These are phyloP conservation scores for Colletotrichum truncatum DNA, from an alignment of 2,329 filamentous ascomycete species.

Conservation along the genomic window DNA sequence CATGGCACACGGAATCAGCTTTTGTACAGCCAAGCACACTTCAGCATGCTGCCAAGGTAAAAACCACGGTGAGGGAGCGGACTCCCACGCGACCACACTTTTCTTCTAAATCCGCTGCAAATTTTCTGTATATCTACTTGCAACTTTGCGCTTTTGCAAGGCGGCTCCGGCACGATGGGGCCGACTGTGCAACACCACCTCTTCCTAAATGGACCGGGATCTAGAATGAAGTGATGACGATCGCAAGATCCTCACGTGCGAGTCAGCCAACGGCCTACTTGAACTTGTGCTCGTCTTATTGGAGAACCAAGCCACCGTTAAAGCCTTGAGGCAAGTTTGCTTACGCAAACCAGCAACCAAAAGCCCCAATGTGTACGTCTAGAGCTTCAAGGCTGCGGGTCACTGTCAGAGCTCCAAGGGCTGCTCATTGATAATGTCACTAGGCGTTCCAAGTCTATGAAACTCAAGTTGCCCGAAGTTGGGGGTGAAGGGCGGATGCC, in stretches of 20 bases:
- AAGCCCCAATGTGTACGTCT: background rate
- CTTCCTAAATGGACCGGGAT: background rate
- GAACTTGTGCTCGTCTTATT: background rate
- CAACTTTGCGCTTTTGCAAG: background rate
- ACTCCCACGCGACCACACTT: conserved; percentile 8
- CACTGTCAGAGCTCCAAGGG: too few species aligned
- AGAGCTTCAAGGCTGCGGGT: background rate
- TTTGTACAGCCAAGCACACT: conserved; percentile 19
- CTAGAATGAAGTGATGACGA: conserved; percentile 14
- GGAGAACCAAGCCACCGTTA: background rate
- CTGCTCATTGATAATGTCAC: background rate
- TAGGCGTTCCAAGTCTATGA: too few species aligned
- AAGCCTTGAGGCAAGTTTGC: background rate
- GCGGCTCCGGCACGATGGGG: conserved; percentile 6
- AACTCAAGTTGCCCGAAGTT: too few species aligned
- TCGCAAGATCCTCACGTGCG: conserved; percentile 22
- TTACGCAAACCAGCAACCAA: background rate
- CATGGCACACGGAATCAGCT: conserved; percentile 27
- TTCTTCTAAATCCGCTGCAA: background rate
- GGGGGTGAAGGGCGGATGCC: too few species aligned
- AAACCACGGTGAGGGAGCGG: background rate
- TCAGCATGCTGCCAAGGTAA: conserved; percentile 15
- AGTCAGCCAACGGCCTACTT: conserved; percentile 17
- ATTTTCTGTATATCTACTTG: background rate
- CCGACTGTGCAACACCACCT: background rate